Conservation (phyloP, 331 rosid species). For the Pyracantha coccinea region DNA sequence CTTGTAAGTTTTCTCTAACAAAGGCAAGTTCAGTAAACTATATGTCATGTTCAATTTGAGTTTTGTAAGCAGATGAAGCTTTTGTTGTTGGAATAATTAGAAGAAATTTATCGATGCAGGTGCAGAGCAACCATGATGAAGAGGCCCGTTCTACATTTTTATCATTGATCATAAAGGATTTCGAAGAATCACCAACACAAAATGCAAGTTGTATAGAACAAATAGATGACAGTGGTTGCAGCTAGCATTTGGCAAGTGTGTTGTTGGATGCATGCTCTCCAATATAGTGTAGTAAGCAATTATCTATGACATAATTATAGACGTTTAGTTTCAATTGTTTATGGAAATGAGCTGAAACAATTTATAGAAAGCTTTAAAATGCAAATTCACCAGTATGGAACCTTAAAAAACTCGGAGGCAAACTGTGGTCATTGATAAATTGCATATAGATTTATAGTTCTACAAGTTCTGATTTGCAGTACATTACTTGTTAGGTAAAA, state of each 20-base stretch:
- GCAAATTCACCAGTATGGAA: conserved; percentile 2
- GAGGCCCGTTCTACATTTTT: conserved; percentile 24
- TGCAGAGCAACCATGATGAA: conserved; percentile 13
- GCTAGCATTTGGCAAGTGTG: neutral
- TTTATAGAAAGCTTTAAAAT: conserved; percentile 1
- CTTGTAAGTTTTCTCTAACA: conserved; percentile 35
- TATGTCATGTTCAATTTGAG: neutral
- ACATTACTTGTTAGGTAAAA: neutral
- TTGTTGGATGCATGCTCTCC: conserved; percentile 2
- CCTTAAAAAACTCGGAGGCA: neutral
- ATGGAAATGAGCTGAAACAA: neutral
- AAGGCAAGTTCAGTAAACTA: neutral
- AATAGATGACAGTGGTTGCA: conserved; percentile 11
- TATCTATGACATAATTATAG: no score
- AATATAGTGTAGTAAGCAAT: no score
- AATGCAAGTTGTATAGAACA: neutral
- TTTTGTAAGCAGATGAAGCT: neutral
- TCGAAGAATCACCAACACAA: conserved; percentile 20
- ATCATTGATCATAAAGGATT: conserved; percentile 27
- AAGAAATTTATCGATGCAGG: conserved; percentile 34
- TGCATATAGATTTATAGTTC: neutral
- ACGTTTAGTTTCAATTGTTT: no score
- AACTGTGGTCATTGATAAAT: neutral
- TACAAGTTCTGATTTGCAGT: neutral
- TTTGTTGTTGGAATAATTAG: neutral